Conservation (phyloP, 2,329 filamentous ascomycete species). For the Claviceps quebecensis region DNA sequence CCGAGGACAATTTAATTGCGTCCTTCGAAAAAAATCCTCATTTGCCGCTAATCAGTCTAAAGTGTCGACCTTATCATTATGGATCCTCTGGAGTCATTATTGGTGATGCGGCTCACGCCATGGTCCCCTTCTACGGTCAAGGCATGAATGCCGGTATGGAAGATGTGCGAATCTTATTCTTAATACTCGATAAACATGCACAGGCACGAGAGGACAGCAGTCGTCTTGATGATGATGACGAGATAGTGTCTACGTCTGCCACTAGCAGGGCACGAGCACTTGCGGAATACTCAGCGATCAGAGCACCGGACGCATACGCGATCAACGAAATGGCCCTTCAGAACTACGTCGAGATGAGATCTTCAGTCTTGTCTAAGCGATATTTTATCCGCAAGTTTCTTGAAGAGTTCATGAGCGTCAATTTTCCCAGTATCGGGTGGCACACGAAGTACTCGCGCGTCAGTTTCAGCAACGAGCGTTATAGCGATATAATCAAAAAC, state of each 20-base stretch:
- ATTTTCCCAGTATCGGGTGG: conserved; percentile 68
- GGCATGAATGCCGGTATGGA: conserved; percentile 96
- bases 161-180: conserved; percentile 80
- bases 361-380: conserved; percentile 60
- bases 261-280: conserved; percentile 52
- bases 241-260: conserved; percentile 27
- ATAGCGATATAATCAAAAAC: conserved; percentile 63
- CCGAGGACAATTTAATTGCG: conserved; percentile 49
- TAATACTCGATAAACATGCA: conserved; percentile 57
- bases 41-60: conserved; percentile 83
- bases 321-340: conserved; percentile 86
- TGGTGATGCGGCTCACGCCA: conserved; percentile 90
- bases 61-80: conserved; percentile 81
- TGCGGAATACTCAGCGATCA: conserved; percentile 57
- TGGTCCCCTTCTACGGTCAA: conserved; percentile 97
- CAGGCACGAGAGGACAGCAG: conserved; percentile 28
- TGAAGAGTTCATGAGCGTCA: conserved; percentile 69
- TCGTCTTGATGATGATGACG: conserved; percentile 18
- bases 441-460: conserved; percentile 85
- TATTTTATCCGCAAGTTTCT: conserved; percentile 75
- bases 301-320: conserved; percentile 66
- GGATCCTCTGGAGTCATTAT: conserved; percentile 65
- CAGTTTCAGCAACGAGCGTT: conserved; percentile 86
- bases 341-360: conserved; percentile 91
- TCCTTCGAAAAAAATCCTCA: conserved; percentile 79